Percentiles rank a stretch among this genome's conserved stretches.
These are phyloP conservation scores for Sporothrix globosa DNA, from an alignment of 2,329 filamentous ascomycete genomes.

Conservation along the genomic window DNA sequence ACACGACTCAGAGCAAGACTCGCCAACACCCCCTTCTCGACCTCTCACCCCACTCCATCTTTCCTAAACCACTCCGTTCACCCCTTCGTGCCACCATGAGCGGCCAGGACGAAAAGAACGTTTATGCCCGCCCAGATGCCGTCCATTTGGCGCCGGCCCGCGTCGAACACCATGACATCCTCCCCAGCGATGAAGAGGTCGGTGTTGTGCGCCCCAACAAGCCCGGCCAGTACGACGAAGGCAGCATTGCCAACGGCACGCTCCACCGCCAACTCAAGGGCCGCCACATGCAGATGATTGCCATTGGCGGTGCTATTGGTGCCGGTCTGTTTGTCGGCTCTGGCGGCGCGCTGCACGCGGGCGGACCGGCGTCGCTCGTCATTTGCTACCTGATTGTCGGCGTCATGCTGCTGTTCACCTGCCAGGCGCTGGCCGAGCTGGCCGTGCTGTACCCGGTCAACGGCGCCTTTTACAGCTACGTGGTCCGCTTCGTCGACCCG, in stretches of 20 bases:
- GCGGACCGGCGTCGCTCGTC: conserved; percentile 59
- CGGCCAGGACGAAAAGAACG: conserved; percentile 31
- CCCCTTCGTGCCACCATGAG: conserved; percentile 19
- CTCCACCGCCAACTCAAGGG: conserved; percentile 45
- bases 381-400: conserved; percentile 61
- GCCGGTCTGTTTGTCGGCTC: conserved; percentile 72
- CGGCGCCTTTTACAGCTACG: conserved; percentile 65
- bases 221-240: conserved; percentile 5
- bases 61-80: no score
- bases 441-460: conserved; percentile 64
- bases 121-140: conserved; percentile 37
- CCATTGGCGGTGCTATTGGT: conserved; percentile 52
- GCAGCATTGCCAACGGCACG: conserved; percentile 29
- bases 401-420: conserved; percentile 60
- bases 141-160: background rate
- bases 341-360: conserved; percentile 61
- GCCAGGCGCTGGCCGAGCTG: conserved; percentile 63
- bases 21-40: no score
- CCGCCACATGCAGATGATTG: conserved; percentile 54
- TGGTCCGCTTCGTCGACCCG: conserved; percentile 63
- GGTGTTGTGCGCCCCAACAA: conserved; percentile 43
- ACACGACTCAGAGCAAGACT: no score
- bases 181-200: conserved; percentile 44
- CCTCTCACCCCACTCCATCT: no score
- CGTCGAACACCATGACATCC: background rate